phyloP scores from a whole-genome alignment of 352 stramenopile species.

The Blastocystis sp. region DNA sequence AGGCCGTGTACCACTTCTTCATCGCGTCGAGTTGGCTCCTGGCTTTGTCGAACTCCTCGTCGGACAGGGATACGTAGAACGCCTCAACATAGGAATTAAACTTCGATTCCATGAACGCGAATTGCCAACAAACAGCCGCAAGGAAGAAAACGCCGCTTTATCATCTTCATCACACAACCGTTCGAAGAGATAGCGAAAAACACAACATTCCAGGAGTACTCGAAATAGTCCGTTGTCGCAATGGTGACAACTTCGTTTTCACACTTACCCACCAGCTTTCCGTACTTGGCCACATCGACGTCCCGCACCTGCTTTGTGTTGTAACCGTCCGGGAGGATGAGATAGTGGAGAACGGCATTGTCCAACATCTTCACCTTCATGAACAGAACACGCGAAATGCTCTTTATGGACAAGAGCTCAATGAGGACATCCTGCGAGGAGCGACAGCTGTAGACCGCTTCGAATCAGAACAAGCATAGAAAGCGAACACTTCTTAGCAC shows the following conservation, averaged over 20 bases:
- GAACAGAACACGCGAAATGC: neutral
- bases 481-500: too few species aligned
- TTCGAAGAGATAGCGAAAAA: neutral
- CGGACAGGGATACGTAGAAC: constrained; percentile 46
- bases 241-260: constrained; percentile 43
- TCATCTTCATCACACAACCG: neutral
- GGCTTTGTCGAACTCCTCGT: constrained; percentile 27
- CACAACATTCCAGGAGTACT: constrained; percentile 1
- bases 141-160: constrained; percentile 51
- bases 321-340: neutral
- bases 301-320: neutral
- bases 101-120: constrained; percentile 26
- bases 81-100: constrained; percentile 57
- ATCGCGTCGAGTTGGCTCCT: constrained; percentile 2
- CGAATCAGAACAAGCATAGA: too few species aligned
- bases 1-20: constrained; percentile 14
- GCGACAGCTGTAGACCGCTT: neutral
- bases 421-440: neutral
- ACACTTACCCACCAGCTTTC: constrained; percentile 13
- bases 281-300: neutral
- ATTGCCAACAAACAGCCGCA: constrained; percentile 54
- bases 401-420: neutral
- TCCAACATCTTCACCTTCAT: constrained; percentile 11
- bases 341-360: constrained; percentile 30
- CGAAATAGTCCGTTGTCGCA: constrained; percentile 35